Percentiles rank a stretch among this genome's conserved stretches.
These are phyloP conservation scores for Vitis amurensis DNA, from an alignment of 164 flowering plant species.

Conservation along the genomic window DNA sequence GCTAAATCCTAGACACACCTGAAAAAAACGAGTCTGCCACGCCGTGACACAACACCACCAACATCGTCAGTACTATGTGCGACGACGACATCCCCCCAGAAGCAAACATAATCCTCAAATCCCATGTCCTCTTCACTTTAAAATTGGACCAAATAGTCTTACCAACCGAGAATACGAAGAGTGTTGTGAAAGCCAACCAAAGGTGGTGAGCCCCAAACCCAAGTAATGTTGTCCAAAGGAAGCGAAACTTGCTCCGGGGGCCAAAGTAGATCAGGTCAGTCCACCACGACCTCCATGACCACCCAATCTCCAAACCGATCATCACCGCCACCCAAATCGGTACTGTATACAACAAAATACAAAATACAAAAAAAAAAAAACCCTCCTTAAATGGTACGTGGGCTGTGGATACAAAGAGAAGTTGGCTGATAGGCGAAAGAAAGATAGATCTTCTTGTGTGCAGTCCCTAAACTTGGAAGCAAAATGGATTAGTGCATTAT, in stretches of 20 bases:
- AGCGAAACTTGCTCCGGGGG: conserved; percentile 33
- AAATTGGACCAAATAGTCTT: conserved; percentile 56
- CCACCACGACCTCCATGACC: conserved; percentile 98
- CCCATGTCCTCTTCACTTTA: conserved; percentile 23
- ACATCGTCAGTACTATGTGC: too few relatives aligned
- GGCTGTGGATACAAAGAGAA: too few relatives aligned
- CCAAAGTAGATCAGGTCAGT: conserved; percentile 66
- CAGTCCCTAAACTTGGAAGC: too few relatives aligned
- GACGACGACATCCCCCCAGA: neutral
- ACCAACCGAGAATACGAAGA: conserved; percentile 68
- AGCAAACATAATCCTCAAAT: too few relatives aligned
- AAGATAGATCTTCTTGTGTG: too few relatives aligned
- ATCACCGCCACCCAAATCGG: conserved; percentile 98
- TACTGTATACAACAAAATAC: conserved; percentile 79
- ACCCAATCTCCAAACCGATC: conserved; percentile 90
- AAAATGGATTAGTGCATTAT: fast-evolving
- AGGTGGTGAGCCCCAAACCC: conserved; percentile 81
- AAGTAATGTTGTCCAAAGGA: conserved; percentile 75
- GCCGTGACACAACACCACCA: too few relatives aligned
- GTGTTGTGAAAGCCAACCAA: conserved; percentile 77
- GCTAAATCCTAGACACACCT: too few relatives aligned
- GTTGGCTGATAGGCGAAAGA: too few relatives aligned
- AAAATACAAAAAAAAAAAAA: too few relatives aligned
- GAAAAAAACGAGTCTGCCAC: too few relatives aligned
- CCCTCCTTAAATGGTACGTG: too few relatives aligned